Percentiles rank a stretch among this genome's conserved stretches.
These are phyloP conservation scores for Pascua guehoae DNA, from an alignment of 1,284 basidiomycete genomes.

Conservation along the genomic window DNA sequence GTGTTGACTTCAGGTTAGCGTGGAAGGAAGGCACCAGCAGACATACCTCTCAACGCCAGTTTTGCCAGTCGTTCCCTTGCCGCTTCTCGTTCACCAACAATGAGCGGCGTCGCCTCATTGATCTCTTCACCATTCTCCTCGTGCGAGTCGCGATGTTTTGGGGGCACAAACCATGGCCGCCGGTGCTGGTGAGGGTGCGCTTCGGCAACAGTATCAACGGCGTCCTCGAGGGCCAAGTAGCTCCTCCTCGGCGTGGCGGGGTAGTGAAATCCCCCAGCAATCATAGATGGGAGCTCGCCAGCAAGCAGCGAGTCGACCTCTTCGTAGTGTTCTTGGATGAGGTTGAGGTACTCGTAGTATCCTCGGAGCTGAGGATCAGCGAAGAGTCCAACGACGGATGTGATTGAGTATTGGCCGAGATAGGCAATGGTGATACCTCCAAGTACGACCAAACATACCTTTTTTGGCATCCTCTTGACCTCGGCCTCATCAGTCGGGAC, in stretches of 20 bases:
- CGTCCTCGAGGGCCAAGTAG: background rate
- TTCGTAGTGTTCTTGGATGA: slow-evolving; percentile 36
- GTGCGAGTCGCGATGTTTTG: background rate
- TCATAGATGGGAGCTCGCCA: slow-evolving; percentile 41
- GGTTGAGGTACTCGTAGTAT: slow-evolving; percentile 42
- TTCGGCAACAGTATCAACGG: background rate
- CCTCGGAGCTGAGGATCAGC: slow-evolving; percentile 28
- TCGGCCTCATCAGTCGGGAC: slow-evolving; percentile 34
- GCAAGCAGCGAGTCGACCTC: slow-evolving; percentile 47
- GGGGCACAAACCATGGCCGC: too few species aligned
- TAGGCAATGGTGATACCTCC: background rate
- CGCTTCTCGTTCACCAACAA: slow-evolving; percentile 30
- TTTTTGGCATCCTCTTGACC: slow-evolving; percentile 36
- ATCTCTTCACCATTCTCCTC: slow-evolving; percentile 8
- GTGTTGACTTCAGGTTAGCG: slow-evolving; percentile 42
- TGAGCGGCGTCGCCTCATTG: slow-evolving; percentile 25
- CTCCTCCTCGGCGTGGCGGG: background rate
- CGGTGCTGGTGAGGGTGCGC: background rate
- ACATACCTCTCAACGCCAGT: slow-evolving; percentile 42
- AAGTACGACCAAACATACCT: slow-evolving; percentile 29
- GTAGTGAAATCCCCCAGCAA: slow-evolving; percentile 38
- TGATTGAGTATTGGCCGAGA: background rate
- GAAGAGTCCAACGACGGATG: background rate
- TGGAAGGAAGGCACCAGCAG: background rate
- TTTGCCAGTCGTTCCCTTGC: slow-evolving; percentile 37